These are phyloP conservation scores for Neonectria punicea DNA, from an alignment of 2,329 filamentous ascomycete species.

Conservation along the genomic window DNA sequence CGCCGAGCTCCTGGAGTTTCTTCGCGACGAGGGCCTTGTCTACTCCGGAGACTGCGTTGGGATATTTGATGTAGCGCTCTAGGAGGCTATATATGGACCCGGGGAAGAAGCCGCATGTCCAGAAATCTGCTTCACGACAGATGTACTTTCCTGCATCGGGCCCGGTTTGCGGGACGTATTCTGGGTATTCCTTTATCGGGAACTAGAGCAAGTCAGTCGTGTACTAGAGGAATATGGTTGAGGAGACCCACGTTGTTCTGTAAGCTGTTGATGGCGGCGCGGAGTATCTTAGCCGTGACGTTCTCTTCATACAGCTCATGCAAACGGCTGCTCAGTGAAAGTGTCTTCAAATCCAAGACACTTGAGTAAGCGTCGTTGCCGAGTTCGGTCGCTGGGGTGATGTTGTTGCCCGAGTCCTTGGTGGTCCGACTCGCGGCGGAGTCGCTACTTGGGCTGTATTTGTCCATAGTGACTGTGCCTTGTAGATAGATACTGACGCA, in stretches of 20 bases:
- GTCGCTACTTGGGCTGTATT: neutral
- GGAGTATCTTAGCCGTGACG: conserved; percentile 33
- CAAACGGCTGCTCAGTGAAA: neutral
- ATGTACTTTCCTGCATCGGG: conserved; percentile 31
- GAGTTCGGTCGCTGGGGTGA: neutral
- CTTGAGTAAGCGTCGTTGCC: neutral
- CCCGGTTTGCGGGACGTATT: conserved; percentile 37
- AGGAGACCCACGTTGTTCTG: conserved; percentile 23
- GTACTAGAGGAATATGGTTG: rapidly evolving
- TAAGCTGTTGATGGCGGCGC: conserved; percentile 24
- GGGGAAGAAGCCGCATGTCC: conserved; percentile 55
- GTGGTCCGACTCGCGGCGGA: neutral
- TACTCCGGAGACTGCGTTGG: conserved; percentile 32
- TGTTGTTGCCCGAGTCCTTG: neutral
- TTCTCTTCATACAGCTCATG: conserved; percentile 34
- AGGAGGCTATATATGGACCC: conserved; percentile 49
- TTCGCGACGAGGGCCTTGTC: conserved; percentile 15
- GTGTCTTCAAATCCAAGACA: neutral
- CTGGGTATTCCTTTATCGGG: conserved; percentile 33
- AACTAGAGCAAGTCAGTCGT: conserved; percentile 19
- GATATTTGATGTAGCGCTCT: conserved; percentile 48
- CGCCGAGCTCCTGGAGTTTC: conserved; percentile 41
- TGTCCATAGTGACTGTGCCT: neutral
- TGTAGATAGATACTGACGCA: neutral
- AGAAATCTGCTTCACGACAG: conserved; percentile 40